These are phyloP conservation scores for Lactifluus hygrophoroides DNA, from an alignment of 768 basidiomycete genomes.

Conservation along the genomic window DNA sequence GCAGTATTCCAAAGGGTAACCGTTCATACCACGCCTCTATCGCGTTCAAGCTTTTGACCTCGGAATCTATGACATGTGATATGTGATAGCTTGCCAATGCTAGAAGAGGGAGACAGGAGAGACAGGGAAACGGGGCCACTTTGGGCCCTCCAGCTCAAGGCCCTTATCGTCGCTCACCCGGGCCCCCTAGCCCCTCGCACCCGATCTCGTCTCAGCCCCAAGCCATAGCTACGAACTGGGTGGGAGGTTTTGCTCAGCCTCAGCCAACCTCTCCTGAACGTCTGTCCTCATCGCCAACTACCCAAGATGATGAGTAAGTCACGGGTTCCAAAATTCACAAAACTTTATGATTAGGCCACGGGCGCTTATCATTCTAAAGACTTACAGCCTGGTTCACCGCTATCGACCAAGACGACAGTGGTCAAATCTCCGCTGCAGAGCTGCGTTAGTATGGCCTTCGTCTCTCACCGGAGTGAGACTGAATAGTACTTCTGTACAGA, in stretches of 20 bases:
- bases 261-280: not conserved
- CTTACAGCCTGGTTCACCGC: not conserved
- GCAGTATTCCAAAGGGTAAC: too few species aligned
- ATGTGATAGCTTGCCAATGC: not conserved
- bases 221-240: not conserved
- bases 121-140: not conserved
- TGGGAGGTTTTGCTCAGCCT: not conserved
- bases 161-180: not conserved
- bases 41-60: too few species aligned
- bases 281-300: not conserved
- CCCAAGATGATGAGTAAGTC: not conserved
- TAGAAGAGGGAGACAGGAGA: not conserved
- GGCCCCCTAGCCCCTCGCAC: not conserved
- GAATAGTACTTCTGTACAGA: not conserved
- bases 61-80: too few species aligned
- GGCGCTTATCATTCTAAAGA: not conserved
- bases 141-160: not conserved
- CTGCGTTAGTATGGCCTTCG: not conserved
- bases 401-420: conserved; percentile 3
- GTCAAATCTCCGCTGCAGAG: not conserved
- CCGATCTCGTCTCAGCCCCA: not conserved
- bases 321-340: not conserved
- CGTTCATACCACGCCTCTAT: too few species aligned
- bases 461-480: not conserved
- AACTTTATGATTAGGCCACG: not conserved